phyloP scores from a whole-genome alignment of 768 basidiomycete species.

The Naganishia onofrii region DNA sequence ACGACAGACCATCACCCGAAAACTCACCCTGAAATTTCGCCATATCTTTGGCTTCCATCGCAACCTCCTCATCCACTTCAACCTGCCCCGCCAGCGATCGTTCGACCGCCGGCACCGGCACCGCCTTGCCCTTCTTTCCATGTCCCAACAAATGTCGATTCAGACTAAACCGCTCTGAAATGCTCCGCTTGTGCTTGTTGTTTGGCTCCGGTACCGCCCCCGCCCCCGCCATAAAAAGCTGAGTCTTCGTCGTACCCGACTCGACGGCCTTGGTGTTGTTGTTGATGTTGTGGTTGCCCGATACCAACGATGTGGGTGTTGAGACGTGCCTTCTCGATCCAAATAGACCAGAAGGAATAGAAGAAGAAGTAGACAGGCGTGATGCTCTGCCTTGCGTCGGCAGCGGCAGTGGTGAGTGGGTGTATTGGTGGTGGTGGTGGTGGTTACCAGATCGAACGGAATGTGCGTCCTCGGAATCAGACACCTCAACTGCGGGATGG shows the following conservation, averaged over 20 bases:
- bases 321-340: slow-evolving; percentile 1
- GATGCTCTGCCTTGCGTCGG: not conserved
- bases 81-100: too few species aligned
- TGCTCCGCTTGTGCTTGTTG: slow-evolving; percentile 17
- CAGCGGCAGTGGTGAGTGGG: not conserved
- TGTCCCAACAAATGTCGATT: slow-evolving; percentile 11
- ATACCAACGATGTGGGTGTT: not conserved
- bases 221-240: not conserved
- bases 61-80: slow-evolving; percentile 5
- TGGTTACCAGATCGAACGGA: not conserved
- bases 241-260: not conserved
- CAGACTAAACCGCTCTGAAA: slow-evolving; percentile 16
- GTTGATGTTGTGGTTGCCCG: too few species aligned
- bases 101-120: not conserved
- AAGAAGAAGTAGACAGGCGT: slow-evolving; percentile 3
- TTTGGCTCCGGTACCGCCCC: not conserved
- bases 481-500: not conserved
- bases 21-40: slow-evolving; percentile 14
- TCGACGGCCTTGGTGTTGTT: not conserved
- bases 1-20: not conserved
- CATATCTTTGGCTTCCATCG: slow-evolving; percentile 5
- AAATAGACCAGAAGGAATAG: slow-evolving; percentile 5
- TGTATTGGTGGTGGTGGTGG: too few species aligned
- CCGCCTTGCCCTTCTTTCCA: not conserved
- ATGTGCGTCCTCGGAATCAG: slow-evolving; percentile 7